Evolutionary conservation across 1,139 yeast genomes (phyloP).

Genomic region (Yamadazyma trypodendri): DNA sequence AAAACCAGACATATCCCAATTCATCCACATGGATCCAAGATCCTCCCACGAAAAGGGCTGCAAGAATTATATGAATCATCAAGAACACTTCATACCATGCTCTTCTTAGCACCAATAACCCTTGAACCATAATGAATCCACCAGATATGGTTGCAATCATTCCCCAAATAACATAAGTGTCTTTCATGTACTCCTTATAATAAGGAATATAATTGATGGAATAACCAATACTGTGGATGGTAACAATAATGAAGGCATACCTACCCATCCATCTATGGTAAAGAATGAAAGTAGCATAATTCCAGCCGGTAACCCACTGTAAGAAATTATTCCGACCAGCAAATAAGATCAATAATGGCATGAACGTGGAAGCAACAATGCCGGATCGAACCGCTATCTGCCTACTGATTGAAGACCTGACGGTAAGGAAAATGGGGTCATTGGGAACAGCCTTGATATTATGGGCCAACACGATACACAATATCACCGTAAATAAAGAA

Average conservation of each 20-base stretch:
- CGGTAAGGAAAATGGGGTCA: conserved; percentile 25
- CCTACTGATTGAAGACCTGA: conserved; percentile 22
- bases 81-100: conserved; percentile 45
- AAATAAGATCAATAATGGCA: conserved; percentile 37
- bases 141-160: conserved; percentile 28
- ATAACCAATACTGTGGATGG: conserved; percentile 43
- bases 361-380: conserved; percentile 26
- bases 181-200: conserved; percentile 18
- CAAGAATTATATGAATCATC: conserved; percentile 39
- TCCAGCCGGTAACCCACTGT: conserved; percentile 42
- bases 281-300: conserved; percentile 33
- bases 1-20: conserved; percentile 40
- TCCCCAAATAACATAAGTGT: conserved; percentile 30
- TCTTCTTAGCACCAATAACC: conserved; percentile 40
- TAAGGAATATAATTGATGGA: conserved; percentile 16
- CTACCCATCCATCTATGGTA: conserved; percentile 43
- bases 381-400: conserved; percentile 35
- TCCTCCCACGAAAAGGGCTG: conserved; percentile 40
- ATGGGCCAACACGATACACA: conserved; percentile 35
- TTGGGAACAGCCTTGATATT: conserved; percentile 19
- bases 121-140: conserved; percentile 34
- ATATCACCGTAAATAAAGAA: conserved; percentile 42
- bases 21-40: conserved; percentile 42
- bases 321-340: conserved; percentile 47
- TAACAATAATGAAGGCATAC: conserved; percentile 25